Evolutionary conservation across 306 rosid genomes (phyloP).

Genomic region (Lathyrus tuberosus): DNA sequence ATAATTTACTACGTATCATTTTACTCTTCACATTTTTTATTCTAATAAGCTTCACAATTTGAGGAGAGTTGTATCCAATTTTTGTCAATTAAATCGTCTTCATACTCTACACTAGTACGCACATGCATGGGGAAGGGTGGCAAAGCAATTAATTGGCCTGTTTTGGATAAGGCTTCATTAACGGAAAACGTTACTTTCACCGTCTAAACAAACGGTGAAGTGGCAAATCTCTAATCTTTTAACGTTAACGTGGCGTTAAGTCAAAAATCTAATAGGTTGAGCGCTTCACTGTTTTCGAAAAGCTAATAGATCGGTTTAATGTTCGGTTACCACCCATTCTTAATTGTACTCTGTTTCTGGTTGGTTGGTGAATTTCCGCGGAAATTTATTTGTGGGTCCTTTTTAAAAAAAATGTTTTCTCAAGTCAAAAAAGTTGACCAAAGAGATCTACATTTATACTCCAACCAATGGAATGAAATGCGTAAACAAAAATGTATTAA

Average conservation of each 20-base stretch:
- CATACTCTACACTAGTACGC: neutral
- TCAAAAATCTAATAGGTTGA: neutral
- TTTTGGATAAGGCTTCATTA: neutral
- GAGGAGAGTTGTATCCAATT: neutral
- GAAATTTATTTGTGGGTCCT: slow-evolving; percentile 8
- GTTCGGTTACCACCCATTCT: slow-evolving; percentile 39
- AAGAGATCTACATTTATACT: neutral
- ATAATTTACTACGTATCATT: no score
- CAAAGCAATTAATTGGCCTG: neutral
- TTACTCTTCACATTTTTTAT: no score
- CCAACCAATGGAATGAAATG: no score
- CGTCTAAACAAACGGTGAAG: neutral
- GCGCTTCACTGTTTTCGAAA: neutral
- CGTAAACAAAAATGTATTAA: no score
- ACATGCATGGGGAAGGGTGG: neutral
- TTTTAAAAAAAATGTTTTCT: neutral
- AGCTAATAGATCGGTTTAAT: neutral
- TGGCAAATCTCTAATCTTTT: neutral
- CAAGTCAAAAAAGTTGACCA: neutral
- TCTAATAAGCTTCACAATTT: no score
- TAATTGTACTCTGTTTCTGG: slow-evolving; percentile 21
- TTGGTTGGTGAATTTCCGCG: slow-evolving; percentile 5
- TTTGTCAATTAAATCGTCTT: neutral
- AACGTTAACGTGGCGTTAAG: neutral
- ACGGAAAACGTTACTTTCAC: neutral